Evolutionary conservation across 495 filamentous ascomycete species (phyloP), one percentile per base, ranked within the genome.

Genomic region (Aspergillus haitiensis): DNA sequence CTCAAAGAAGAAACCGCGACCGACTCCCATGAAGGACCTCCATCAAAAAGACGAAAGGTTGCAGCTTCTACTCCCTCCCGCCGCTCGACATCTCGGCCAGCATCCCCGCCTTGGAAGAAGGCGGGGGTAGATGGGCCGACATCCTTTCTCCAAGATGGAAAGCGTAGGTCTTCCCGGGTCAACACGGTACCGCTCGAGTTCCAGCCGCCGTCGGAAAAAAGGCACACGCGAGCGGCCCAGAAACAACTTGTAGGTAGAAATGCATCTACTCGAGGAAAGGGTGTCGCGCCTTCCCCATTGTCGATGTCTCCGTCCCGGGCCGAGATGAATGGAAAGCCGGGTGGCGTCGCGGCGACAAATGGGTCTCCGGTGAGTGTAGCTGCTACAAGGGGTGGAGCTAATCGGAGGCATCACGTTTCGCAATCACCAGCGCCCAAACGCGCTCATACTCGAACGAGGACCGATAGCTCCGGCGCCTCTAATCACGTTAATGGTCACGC

Each of bases 41-140:
- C 89, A 52, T 78, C 81, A 10, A 96, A 94, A 73, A 86, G 86
- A 68, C 86, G 89, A 64, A 88, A 90, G 72, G 79, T 92, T 51
- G 79, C 75, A 58, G 81, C 83, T 44, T 63, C 74, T 49, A 73
- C 73, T 15, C 68, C 72, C 13, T 74, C 75, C 44, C 74, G 72
- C 55, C 78, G 75, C 32, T 82, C 83, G 11, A 72, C 74, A 18
- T 75, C 82, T 49, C 79, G 84, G 53, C 73, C 76, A 48, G 69
- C 72, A 55, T 97, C 94, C 34, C 94, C 94, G 58, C 94, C 94
- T 27, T 98, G 94, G 94, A 98, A 94, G 77, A 93, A 86, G 71
- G 78, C 88, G 52, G 86, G 89, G 47, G 89, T 85, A 31, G 90
- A 96, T 45, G 95, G 93, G 0, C 94, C 94, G 5, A 91, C 94